Conservation (phyloP, 2,329 filamentous ascomycete genomes). For the Ophiostoma triangulosporum region DNA sequence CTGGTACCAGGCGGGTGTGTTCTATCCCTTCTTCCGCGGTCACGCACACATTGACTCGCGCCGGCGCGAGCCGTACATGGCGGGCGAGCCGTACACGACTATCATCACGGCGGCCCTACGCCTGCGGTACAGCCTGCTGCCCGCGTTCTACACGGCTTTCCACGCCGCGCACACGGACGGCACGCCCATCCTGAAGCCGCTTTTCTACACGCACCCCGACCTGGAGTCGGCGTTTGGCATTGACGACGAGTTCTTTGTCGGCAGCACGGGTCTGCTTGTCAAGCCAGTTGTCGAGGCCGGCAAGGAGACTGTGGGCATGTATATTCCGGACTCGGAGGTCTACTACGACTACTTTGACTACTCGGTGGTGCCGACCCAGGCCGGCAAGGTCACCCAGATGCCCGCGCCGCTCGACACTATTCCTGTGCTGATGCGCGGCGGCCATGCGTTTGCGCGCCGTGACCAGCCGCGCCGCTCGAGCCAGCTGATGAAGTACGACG, state of each 20-base stretch:
- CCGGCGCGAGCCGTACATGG: conserved; percentile 82
- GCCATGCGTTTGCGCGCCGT: conserved; percentile 81
- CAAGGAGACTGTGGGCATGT: conserved; percentile 60
- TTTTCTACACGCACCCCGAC: conserved; percentile 81
- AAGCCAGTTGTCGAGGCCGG: conserved; percentile 80
- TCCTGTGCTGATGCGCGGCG: conserved; percentile 82
- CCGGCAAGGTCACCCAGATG: conserved; percentile 56
- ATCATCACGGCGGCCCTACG: conserved; percentile 83
- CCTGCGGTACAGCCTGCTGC: conserved; percentile 77
- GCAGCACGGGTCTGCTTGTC: conserved; percentile 74
- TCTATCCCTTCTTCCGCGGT: conserved; percentile 96
- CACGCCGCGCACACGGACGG: conserved; percentile 73
- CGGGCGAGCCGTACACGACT: conserved; percentile 67
- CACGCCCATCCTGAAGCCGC: conserved; percentile 76
- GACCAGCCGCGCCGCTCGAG: conserved; percentile 77
- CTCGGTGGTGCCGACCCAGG: conserved; percentile 53
- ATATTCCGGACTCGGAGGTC: conserved; percentile 74
- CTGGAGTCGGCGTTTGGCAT: conserved; percentile 79
- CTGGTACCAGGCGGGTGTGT: conserved; percentile 94
- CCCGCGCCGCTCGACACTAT: conserved; percentile 73
- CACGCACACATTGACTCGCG: conserved; percentile 96
- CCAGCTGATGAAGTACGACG: conserved; percentile 83
- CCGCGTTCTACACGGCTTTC: conserved; percentile 95
- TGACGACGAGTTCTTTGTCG: conserved; percentile 89
- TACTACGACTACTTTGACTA: conserved; percentile 97